phyloP scores from a whole-genome alignment of 179 eudicot species.

The Patellifolia procumbens region DNA sequence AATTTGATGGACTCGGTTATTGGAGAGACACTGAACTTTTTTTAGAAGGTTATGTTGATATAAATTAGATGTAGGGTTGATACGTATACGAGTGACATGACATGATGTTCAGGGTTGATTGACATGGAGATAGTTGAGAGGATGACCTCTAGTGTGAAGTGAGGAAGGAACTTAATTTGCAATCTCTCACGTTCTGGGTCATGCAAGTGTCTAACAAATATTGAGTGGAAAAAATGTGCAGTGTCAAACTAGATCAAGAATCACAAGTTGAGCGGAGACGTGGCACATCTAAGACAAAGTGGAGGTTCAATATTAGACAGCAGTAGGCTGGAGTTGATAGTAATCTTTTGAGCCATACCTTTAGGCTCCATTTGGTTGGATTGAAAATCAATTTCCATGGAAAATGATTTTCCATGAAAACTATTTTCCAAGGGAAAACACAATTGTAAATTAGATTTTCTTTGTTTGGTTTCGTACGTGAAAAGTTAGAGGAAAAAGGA shows the following conservation, averaged over 20 bases:
- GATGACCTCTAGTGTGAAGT: neutral
- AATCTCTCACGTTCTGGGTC: neutral
- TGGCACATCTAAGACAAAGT: neutral
- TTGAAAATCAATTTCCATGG: too few relatives aligned
- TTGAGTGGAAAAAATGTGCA: neutral
- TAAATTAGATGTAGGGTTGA: neutral
- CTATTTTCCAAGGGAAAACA: too few relatives aligned
- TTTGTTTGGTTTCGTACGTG: too few relatives aligned
- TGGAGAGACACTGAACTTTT: neutral
- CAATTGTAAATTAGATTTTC: too few relatives aligned
- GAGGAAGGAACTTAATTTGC: neutral
- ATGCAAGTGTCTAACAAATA: neutral
- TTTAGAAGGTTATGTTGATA: neutral
- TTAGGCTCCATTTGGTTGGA: too few relatives aligned
- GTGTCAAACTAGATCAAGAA: neutral
- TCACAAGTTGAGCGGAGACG: neutral
- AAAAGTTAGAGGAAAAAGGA: too few relatives aligned
- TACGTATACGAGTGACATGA: too few relatives aligned
- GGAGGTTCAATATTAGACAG: neutral
- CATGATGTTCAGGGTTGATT: neutral
- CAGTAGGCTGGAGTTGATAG: too few relatives aligned
- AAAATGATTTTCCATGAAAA: too few relatives aligned
- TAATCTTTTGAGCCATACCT: too few relatives aligned
- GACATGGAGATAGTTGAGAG: neutral
- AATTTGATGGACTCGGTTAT: neutral